Base-by-base conservation (phyloP, 2,329 filamentous ascomycete species). In the Cladobotryum mycophilum region DNA sequence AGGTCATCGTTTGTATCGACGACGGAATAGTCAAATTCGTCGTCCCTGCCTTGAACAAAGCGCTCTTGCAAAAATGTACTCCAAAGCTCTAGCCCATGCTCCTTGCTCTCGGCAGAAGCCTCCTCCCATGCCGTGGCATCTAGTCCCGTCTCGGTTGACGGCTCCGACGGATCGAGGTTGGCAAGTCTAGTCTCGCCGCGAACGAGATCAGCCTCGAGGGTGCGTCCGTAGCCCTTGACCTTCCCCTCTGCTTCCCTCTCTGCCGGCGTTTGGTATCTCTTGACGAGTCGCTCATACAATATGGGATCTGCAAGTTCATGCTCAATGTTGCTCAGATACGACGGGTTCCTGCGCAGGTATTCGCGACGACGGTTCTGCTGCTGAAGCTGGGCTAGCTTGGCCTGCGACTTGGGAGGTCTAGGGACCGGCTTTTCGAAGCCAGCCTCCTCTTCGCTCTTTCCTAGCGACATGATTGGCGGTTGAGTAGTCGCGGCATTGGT, bases 231-330 rank as follows among this genome's bases (percentile, higher is more conserved):
- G 11, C 89, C 89, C 63, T 89, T 89, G 8, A 74, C 71, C 41
- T 81, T 81, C 8, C 84, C 86, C 59, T 92, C 88, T 6, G 78
- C 78, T 63, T 89, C 82, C 48, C 88, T 81, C 69, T 95, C 89
- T 4, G 76, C 73, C 3, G 84, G 71, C 1, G 84, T 84, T 57
- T 91, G 88, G 65, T 90, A 91, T 47, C 81, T 82, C 47, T 88
- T 82, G 53, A 96, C 80, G 20, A 95, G 76, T 48, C 81, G 79
- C 66, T 95, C 88, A 72, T 95, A 95, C 33, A 95, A 78, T 8
- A 92, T 72, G 1, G 89, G 89, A 68, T 93, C 88, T 78, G 51
- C 41, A 36, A 82, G 70, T 59, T 82, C 78, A 52, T 81, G 78
- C 41, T 82, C 79, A 3, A 71, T 54, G 15, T 64, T 74, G 33